Evolutionary conservation across 805 yeast genomes (phyloP), one percentile per base, ranked within the genome.

Genomic region (Hanseniaspora occidentalis): DNA sequence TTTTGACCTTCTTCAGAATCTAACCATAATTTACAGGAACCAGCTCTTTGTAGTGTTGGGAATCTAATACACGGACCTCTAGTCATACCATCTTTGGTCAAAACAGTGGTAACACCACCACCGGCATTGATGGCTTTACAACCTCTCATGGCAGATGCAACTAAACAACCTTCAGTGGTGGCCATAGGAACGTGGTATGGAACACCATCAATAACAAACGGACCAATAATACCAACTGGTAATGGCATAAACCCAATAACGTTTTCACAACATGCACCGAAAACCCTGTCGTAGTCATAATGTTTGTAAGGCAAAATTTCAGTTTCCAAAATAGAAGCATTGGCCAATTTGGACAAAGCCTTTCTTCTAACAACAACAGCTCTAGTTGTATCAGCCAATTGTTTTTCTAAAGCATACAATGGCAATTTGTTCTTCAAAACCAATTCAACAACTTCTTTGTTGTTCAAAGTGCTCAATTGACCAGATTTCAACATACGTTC

Each of bases 191-290:
- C 79, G 62, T 86, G 95, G 59, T 72, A 81, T 36, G 94, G 77
- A 48, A 71, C 76, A 39, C 89, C 94, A 60, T 92, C 97, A 53
- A 92, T 84, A 41, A 84, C 69, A 58, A 92, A 64, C 8, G 99
- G 99, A 40, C 99, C 99, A 21, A 96, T 96, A 56, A 92, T 79
- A 60, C 99, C 99, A 42, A 92, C 85, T 6, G 99, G 99, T 34
- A 92, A 60, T 21, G 98, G 99, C 78, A 89, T 75, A 58, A 70
- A 92, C 23, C 99, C 99, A 60, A 92, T 82, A 43, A 92, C 99
- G 56, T 92, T 92, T 61, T 92, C 99, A 68, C 99, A 92, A 66
- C 99, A 92, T 8, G 98, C 96, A 46, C 98, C 98, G 55, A 88
- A 80, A 6, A 92, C 98, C 49, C 97, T 79, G 57, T 86, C 94